Evolutionary conservation across 192 early-diverging fungal genomes (phyloP).

Genomic region (Jimgerdemannia flammicorona): DNA sequence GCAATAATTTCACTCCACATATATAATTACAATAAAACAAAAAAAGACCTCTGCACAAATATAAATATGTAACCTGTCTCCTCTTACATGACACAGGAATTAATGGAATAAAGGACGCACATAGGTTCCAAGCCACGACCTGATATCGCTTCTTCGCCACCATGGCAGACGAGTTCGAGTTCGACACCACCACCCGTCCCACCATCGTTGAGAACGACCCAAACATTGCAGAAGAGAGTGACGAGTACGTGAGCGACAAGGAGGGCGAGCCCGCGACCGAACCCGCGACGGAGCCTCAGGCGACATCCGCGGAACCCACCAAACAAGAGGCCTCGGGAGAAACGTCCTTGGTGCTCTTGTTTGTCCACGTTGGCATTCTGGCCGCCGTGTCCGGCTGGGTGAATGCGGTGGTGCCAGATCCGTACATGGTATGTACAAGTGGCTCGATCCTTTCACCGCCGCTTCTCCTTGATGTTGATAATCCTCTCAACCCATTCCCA

Average conservation of each 20-base stretch:
- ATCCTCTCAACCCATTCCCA: background rate
- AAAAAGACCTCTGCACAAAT: too few relatives aligned
- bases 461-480: background rate
- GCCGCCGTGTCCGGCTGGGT: background rate
- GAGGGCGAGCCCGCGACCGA: background rate
- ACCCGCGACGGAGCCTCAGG: background rate
- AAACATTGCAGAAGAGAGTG: background rate
- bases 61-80: too few relatives aligned
- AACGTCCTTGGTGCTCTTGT: background rate
- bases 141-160: too few relatives aligned
- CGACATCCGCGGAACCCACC: too few relatives aligned
- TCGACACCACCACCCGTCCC: too few relatives aligned
- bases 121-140: too few relatives aligned
- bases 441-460: background rate
- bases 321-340: background rate
- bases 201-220: background rate
- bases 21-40: too few relatives aligned
- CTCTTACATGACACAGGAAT: too few relatives aligned
- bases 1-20: too few relatives aligned
- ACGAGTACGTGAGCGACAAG: background rate
- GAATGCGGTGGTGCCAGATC: constrained; percentile 4
- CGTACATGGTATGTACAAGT: constrained; percentile 14
- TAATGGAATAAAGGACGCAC: too few relatives aligned
- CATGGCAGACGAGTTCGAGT: too few relatives aligned
- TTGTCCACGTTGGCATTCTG: background rate